Base-by-base conservation (phyloP, 495 filamentous ascomycete species). In the Penicillium nucicola region DNA sequence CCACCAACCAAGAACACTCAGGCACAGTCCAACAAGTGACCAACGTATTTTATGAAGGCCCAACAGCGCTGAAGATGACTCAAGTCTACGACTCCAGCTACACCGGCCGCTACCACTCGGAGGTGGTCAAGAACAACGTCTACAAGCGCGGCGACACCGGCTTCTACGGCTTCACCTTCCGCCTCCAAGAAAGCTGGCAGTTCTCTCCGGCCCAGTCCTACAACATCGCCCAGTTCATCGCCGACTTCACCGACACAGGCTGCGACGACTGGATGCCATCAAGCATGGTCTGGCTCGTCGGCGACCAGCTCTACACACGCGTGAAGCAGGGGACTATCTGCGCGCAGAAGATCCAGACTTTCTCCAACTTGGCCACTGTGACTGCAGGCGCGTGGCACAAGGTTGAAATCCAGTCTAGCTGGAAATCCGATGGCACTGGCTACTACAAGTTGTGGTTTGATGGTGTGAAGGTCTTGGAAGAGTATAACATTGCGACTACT, bases 141-240 rank as follows among this genome's bases (percentile, higher is more conserved):
- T 81, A 80, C 55, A 59, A 68, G 39, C 72, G 67, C 35, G 77
- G 76, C 32, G 71, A 81, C 43, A 68, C 64, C 8, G 76, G 72
- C 1, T 79, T 76, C 64, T 83, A 83, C 62, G 78, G 79, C 9
- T 83, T 83, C 55, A 64, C 66, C 3, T 82, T 82, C 66, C 70
- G 74, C 7, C 70, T 82, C 5, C 65, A 72, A 42, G 52, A 74
- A 3, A 30, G 64, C 57, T 83, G 79, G 79, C 60, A 81, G 48
- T 76, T 76, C 55, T 45, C 48, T 20, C 69, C 71, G 17, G 64
- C 69, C 0, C 77, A 81, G 57, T 64, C 53, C 20, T 83, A 74
- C 61, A 79, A 81, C 55, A 47, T 81, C 37, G 77, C 72, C 0
- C 79, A 83, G 51, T 83, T 80, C 62, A 83, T 83, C 54, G 76